Conservation (phyloP, 164 flowering plant genomes). For the Aristolochia contorta region DNA sequence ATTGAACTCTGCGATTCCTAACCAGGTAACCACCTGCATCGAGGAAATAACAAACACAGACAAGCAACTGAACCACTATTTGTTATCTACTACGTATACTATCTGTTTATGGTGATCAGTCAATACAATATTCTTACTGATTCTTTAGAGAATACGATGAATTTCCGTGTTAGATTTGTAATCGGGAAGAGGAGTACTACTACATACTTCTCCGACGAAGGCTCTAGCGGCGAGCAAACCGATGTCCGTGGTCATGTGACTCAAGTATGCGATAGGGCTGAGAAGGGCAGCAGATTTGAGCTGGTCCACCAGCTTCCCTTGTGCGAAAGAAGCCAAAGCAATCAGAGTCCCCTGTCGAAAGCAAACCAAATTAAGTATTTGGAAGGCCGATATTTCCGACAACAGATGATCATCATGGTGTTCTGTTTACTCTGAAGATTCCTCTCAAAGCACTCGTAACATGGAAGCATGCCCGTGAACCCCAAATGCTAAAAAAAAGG, state of each 20-base stretch:
- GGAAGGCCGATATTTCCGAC: not conserved
- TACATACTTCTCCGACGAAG: conserved; percentile 58
- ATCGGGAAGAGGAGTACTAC: not conserved
- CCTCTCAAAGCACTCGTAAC: too few relatives aligned
- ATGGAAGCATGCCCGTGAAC: too few relatives aligned
- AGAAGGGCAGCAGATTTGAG: conserved; percentile 68
- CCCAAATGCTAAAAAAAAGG: too few relatives aligned
- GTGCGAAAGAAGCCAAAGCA: conserved; percentile 71
- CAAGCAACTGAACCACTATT: not conserved
- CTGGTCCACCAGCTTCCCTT: conserved; percentile 46
- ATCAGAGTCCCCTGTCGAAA: conserved; percentile 65
- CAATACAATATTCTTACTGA: too few relatives aligned
- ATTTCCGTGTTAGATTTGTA: too few relatives aligned
- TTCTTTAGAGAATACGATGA: too few relatives aligned
- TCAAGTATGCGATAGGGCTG: conserved; percentile 77
- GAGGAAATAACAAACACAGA: not conserved
- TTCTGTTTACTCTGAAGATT: too few relatives aligned
- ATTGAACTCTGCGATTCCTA: conserved; percentile 67
- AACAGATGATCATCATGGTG: not conserved
- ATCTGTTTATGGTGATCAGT: too few relatives aligned
- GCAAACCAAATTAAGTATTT: not conserved
- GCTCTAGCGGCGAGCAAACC: conserved; percentile 51
- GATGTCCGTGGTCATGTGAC: conserved; percentile 70
- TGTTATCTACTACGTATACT: too few relatives aligned
- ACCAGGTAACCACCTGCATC: conserved; percentile 24